Base-by-base conservation (phyloP, 805 yeast species). In the Blastobotrys robertii region DNA sequence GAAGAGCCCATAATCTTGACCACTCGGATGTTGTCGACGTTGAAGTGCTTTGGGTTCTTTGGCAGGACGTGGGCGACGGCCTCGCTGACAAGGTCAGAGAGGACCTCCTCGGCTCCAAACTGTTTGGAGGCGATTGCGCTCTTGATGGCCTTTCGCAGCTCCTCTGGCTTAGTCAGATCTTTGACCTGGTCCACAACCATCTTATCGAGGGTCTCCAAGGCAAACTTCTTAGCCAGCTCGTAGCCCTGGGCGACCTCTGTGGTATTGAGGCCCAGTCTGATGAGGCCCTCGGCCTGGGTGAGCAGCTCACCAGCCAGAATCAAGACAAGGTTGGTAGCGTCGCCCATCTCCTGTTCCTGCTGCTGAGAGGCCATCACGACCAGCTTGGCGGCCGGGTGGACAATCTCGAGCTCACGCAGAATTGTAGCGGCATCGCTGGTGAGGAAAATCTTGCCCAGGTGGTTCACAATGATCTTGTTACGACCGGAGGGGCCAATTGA, bases 381-480 rank as follows among this genome's bases (percentile, higher is more conserved):
- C 38, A 92, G 77, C 64, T 90, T 92, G 8, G 92, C 98, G 2
- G 96, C 97, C 4, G 98, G 98, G 62, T 90, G 97, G 38, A 92
- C 87, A 51, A 90, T 86, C 49, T 90, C 97, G 44, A 90, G 69
- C 63, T 92, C 97, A 51, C 82, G 77, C 47, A 92, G 71, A 81
- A 92, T 92, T 6, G 98, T 92, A 32, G 97, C 96, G n/a, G 97
- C 97, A 62, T 92, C 98, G 54, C 85, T 85, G 35, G 97, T 92
- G 49, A 92, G 77, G 61, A 87, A 85, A 16, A 85, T 81, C 59
- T 81, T 86, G 46, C 86, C 87, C 52, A 84, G 66, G 55, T 84
- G 76, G 66, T 90, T 90, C 44, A 92, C 95, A 54, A 92, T 82
- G 62, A 92, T 86, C 73, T 92, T 92, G 65, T 88, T 92, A 58